Percentiles rank a stretch among this genome's conserved stretches.
Evolutionary conservation across 2,329 filamentous ascomycete species (phyloP).

Genomic region (Hortaea werneckii): DNA sequence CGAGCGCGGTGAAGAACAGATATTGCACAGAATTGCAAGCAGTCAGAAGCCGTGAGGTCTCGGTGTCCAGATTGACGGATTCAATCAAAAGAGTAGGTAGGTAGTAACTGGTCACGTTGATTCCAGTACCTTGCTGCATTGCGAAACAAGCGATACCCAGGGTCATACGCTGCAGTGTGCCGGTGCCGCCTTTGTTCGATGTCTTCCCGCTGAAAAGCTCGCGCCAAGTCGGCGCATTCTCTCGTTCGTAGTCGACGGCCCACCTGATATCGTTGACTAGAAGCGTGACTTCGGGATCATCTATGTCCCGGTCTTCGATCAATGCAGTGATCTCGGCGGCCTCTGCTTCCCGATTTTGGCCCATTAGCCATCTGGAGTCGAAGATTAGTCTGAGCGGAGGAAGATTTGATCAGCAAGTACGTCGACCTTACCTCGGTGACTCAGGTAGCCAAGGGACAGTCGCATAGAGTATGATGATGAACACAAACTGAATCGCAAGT

Average conservation of each 20-base stretch:
- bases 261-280: background rate
- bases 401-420: no score
- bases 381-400: no score
- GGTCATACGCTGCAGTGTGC: constrained; percentile 44
- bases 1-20: background rate
- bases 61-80: background rate
- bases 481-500: constrained; percentile 40
- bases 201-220: constrained; percentile 44
- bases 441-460: constrained; percentile 32
- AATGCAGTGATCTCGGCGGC: background rate
- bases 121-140: constrained; percentile 48
- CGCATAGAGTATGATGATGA: constrained; percentile 33
- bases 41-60: background rate
- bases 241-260: background rate
- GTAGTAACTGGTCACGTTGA: constrained; percentile 12
- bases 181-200: constrained; percentile 39
- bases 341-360: background rate
- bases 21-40: background rate
- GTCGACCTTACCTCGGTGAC: constrained; percentile 25
- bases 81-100: background rate
- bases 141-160: constrained; percentile 48
- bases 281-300: constrained; percentile 26
- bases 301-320: constrained; percentile 23
- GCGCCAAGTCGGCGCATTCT: constrained; percentile 12
- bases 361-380: background rate